Conservation (phyloP, 805 yeast species). For the Candida chilensis region DNA sequence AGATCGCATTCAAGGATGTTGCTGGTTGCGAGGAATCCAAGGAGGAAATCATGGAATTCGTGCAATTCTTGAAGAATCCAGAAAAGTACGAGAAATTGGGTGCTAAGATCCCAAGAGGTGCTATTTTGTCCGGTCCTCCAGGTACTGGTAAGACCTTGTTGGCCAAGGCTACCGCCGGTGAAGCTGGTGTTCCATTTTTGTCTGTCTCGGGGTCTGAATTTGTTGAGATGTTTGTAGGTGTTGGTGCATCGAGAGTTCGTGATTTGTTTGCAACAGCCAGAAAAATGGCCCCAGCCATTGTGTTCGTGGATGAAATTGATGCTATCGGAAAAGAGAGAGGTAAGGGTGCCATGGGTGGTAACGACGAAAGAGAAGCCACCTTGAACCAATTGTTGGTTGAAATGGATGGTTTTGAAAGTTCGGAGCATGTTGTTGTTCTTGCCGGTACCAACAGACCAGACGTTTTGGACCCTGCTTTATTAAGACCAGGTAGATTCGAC, state of each 20-base stretch:
- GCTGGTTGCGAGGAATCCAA: slow-evolving; percentile 98
- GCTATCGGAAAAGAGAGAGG: slow-evolving; percentile 95
- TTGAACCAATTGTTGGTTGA: slow-evolving; percentile 92
- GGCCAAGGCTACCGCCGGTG: slow-evolving; percentile 99
- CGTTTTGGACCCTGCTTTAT: slow-evolving; percentile 81
- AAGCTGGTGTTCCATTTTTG: slow-evolving; percentile 94
- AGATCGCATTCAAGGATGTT: slow-evolving; percentile 84
- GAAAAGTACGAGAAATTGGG: slow-evolving; percentile 85
- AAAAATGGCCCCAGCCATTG: slow-evolving; percentile 88
- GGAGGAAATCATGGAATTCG: slow-evolving; percentile 97
- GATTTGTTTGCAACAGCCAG: slow-evolving; percentile 90
- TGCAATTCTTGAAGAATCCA: slow-evolving; percentile 85
- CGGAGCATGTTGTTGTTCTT: slow-evolving; percentile 91
- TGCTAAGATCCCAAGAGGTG: slow-evolving; percentile 97
- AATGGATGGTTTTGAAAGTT: slow-evolving; percentile 93
- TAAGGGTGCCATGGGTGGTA: slow-evolving; percentile 76
- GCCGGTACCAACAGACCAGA: slow-evolving; percentile 98
- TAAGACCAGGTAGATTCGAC: slow-evolving; percentile 97
- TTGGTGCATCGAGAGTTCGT: slow-evolving; percentile 96
- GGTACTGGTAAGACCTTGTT: slow-evolving; percentile 98
- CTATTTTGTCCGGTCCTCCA: slow-evolving; percentile 95
- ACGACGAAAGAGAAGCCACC: slow-evolving; percentile 96
- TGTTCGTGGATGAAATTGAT: slow-evolving; percentile 98
- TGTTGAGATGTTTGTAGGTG: slow-evolving; percentile 98
- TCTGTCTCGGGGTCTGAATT: slow-evolving; percentile 97